These are phyloP conservation scores for Clavariopsis aquatica DNA, from an alignment of 495 filamentous ascomycete genomes.

Conservation along the genomic window DNA sequence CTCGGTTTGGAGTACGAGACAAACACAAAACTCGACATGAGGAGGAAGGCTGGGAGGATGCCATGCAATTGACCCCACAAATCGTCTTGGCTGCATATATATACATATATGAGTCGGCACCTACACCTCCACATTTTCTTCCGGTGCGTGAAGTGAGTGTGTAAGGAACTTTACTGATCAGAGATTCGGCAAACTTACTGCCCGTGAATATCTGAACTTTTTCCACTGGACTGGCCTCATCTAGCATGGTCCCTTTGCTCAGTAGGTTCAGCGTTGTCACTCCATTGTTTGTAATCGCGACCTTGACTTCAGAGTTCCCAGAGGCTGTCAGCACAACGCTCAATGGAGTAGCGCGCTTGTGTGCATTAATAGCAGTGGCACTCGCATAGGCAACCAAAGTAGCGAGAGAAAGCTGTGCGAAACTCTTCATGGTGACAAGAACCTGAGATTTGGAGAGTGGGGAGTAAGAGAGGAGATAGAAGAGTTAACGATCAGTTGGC, in stretches of 20 bases:
- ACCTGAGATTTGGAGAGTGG: background rate
- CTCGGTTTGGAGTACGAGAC: background rate
- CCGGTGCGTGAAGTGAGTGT: no score
- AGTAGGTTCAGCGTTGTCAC: conserved; percentile 57
- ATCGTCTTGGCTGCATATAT: background rate
- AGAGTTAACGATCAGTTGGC: conserved; percentile 23
- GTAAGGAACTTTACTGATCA: no score
- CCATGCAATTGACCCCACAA: background rate
- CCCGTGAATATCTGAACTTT: conserved; percentile 61
- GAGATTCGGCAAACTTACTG: no score
- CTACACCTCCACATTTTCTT: background rate
- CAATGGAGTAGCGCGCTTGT: conserved; percentile 50
- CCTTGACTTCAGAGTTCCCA: conserved; percentile 60
- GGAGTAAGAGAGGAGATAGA: background rate
- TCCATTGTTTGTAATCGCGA: conserved; percentile 62
- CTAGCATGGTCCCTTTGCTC: conserved; percentile 64
- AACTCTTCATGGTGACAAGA: conserved; percentile 35
- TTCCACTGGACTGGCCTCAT: conserved; percentile 56
- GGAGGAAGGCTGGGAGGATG: background rate
- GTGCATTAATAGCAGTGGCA: conserved; percentile 50
- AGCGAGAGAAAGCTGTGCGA: conserved; percentile 30
- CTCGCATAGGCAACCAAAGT: conserved; percentile 51
- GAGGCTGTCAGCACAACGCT: conserved; percentile 56
- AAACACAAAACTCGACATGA: background rate
- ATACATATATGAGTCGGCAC: background rate